Conservation (phyloP, 1,284 basidiomycete genomes). For the Ceratobasidium theobromae region DNA sequence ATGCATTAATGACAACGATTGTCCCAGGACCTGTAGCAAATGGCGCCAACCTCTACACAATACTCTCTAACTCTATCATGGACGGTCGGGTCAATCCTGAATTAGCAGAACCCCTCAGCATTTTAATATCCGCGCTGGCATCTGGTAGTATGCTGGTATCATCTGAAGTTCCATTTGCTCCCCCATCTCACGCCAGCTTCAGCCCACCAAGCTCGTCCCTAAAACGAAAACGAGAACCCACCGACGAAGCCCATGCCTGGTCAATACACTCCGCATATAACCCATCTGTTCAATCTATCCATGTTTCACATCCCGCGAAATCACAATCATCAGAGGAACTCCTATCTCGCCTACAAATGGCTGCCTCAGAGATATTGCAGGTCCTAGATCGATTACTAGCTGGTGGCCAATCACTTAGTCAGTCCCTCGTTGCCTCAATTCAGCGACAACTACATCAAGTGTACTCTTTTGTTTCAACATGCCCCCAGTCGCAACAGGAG, state of each 20-base stretch:
- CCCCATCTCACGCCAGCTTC: background rate
- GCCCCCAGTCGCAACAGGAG: constrained; percentile 38
- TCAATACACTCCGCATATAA: constrained; percentile 21
- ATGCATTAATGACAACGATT: constrained; percentile 23
- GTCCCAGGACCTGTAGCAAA: constrained; percentile 33
- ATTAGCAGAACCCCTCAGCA: constrained; percentile 18
- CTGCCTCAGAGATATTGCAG: constrained; percentile 1
- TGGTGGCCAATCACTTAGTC: constrained; percentile 55
- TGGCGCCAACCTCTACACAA: constrained; percentile 23
- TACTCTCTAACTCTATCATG: constrained; percentile 23
- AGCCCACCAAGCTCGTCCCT: background rate
- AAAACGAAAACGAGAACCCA: constrained; percentile 16
- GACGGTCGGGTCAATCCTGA: constrained; percentile 29
- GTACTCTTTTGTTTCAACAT: constrained; percentile 71
- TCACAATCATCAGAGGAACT: constrained; percentile 56
- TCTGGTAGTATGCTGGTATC: constrained; percentile 10
- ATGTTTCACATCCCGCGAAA: constrained; percentile 46
- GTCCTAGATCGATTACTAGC: constrained; percentile 43
- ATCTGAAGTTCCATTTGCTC: background rate
- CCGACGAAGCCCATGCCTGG: constrained; percentile 10
- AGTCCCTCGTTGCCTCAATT: constrained; percentile 61
- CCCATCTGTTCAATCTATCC: constrained; percentile 7
- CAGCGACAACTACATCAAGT: constrained; percentile 68
- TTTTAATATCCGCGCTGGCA: constrained; percentile 31
- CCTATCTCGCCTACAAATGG: constrained; percentile 51